Conservation (phyloP, 2,329 filamentous ascomycete genomes). For the Biscogniauxia marginata region DNA sequence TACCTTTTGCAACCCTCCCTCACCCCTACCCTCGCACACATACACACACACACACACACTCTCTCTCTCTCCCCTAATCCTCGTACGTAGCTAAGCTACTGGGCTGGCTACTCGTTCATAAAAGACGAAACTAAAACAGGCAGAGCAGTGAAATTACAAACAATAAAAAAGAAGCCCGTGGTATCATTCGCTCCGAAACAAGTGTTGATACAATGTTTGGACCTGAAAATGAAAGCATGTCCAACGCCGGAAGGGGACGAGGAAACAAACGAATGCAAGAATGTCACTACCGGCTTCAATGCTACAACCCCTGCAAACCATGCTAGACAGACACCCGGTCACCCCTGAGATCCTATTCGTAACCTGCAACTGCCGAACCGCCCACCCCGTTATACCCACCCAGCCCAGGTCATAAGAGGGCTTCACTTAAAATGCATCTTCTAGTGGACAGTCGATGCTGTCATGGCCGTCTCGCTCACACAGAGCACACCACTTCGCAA, state of each 20-base stretch:
- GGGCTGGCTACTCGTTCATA: too few species aligned
- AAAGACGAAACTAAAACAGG: too few species aligned
- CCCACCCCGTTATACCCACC: not conserved
- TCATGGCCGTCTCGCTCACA: conserved; percentile 96
- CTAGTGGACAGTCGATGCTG: conserved; percentile 91
- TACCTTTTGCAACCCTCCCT: not conserved
- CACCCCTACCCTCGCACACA: too few species aligned
- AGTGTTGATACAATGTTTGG: conserved; percentile 21
- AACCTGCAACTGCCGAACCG: not conserved
- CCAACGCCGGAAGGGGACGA: conserved; percentile 17
- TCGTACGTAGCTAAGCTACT: too few species aligned
- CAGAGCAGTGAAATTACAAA: not conserved
- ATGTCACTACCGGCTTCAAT: not conserved
- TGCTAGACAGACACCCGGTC: not conserved
- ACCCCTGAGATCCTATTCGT: not conserved
- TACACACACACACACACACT: too few species aligned
- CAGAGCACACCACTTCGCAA: conserved; percentile 92
- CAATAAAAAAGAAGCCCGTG: conserved; percentile 20
- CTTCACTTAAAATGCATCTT: conserved; percentile 64
- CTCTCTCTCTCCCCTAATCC: too few species aligned
- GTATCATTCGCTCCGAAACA: conserved; percentile 32
- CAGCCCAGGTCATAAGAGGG: not conserved
- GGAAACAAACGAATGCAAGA: conserved; percentile 5
- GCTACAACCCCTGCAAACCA: not conserved
- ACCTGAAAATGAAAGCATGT: conserved; percentile 19